Conservation (phyloP, 208 protist genomes). For the Acanthamoeba royreba region DNA sequence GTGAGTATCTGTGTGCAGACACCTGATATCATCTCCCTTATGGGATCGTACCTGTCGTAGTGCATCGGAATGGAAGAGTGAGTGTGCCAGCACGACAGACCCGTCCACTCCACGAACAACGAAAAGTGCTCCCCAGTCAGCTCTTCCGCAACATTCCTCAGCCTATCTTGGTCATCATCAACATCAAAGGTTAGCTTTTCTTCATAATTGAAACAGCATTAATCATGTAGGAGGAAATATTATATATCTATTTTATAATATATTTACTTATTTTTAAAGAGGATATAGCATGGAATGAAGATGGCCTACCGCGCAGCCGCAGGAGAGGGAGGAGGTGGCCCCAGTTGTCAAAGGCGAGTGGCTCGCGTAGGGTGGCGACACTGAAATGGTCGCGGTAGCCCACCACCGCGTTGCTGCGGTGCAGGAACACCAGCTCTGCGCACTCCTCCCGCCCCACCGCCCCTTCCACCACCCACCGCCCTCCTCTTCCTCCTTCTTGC, state of each 20-base stretch:
- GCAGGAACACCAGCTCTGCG: background rate
- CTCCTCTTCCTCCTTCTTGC: no score
- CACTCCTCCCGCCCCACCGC: background rate
- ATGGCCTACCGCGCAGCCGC: background rate
- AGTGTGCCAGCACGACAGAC: background rate
- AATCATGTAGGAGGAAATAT: no score
- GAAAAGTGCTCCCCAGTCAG: background rate
- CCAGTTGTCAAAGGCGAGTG: background rate
- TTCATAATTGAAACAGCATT: background rate
- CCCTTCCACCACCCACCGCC: background rate
- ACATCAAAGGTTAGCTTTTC: no score
- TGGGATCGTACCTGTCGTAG: constrained; percentile 25
- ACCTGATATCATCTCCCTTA: no score
- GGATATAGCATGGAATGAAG: background rate
- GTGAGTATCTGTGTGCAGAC: no score
- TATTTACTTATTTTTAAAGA: background rate
- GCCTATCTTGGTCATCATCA: background rate
- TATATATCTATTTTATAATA: background rate
- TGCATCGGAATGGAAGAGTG: background rate
- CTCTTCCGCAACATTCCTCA: background rate
- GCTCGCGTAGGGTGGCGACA: constrained; percentile 1
- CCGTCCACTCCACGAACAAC: constrained; percentile 29
- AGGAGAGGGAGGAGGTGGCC: background rate
- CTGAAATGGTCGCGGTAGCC: constrained; percentile 32
- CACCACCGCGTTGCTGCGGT: background rate